A percentile compares a stretch with the other conserved stretches of the same genome.
Conservation (phyloP, 108 stramenopile species). For the Mayamaea pseudoterrestris region DNA sequence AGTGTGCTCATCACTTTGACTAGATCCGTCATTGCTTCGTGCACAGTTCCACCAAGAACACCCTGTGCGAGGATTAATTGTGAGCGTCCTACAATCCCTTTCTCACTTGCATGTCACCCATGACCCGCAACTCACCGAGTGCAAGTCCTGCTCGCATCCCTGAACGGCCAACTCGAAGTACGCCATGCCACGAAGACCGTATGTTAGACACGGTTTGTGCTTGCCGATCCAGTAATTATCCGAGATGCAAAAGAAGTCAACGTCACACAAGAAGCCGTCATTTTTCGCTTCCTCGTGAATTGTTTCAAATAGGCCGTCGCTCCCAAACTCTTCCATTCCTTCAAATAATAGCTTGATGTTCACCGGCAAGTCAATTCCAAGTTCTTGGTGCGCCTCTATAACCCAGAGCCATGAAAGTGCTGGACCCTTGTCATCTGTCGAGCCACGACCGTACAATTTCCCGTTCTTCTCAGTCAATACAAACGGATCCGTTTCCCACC, state of each 20-base stretch:
- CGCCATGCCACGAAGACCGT: slow-evolving; percentile 69
- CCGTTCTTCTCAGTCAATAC: slow-evolving; percentile 58
- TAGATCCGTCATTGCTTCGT: slow-evolving; percentile 76
- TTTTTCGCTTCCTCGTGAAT: slow-evolving; percentile 42
- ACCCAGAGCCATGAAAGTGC: slow-evolving; percentile 76
- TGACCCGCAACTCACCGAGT: slow-evolving; percentile 30
- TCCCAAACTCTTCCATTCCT: slow-evolving; percentile 80
- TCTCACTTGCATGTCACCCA: background rate
- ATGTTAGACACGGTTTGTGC: slow-evolving; percentile 69
- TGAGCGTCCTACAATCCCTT: background rate
- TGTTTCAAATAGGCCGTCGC: slow-evolving; percentile 60
- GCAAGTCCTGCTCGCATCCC: slow-evolving; percentile 63
- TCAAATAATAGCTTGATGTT: slow-evolving; percentile 72
- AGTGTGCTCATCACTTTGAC: slow-evolving; percentile 56
- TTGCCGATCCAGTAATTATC: slow-evolving; percentile 58
- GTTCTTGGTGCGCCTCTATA: slow-evolving; percentile 48
- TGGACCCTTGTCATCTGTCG: slow-evolving; percentile 79
- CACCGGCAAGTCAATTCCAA: slow-evolving; percentile 51
- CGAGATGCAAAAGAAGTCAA: slow-evolving; percentile 31
- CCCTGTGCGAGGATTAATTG: background rate
- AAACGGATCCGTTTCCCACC: slow-evolving; percentile 78
- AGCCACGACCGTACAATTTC: slow-evolving; percentile 62
- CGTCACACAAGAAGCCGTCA: slow-evolving; percentile 61
- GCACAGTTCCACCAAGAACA: slow-evolving; percentile 67
- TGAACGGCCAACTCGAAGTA: slow-evolving; percentile 59